Base-by-base conservation (phyloP, 2,329 filamentous ascomycete species). In the Sordariomycetes sp. region DNA sequence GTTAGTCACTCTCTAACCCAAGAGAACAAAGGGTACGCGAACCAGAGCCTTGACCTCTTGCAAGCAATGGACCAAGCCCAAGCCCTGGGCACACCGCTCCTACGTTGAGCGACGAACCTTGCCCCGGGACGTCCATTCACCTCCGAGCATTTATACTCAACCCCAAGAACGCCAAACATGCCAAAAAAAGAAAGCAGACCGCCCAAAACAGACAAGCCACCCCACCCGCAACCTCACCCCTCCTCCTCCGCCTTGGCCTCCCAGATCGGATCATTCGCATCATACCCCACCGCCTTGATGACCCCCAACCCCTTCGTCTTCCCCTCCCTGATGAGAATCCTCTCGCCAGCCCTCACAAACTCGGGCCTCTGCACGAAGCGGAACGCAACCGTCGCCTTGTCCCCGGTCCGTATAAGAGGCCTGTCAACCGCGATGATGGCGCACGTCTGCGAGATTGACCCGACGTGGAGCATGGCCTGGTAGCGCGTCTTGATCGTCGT, bases 401-500 rank as follows among this genome's bases (percentile, higher is more conserved):
- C 94, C 10, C 94, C 94, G 0, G 92, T 96, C 8, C 94, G 84
- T 62, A 99, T 96, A 65, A 91, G 94, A 28, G 88, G 87, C n/a
- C 92, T 85, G 68, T 99, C 94, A 62, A 99, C 94, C 66, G 96
- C 94, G 65, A 99, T 95, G 67, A 99, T 96, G 12, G 90, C 85
- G 67, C 94, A 99, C 0, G 94, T 99, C 72, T 99, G 94, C 48
- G 87, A 90, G 51, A 99, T 88, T 0, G 94, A 89, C 0, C 94
- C 94, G 4, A 99, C 91, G 65, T 99, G 94, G 24, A 99, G 79
- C 91, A 97, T 99, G 0, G 94, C 94, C 74, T 99, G 94, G 63
- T 99, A 99, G 65, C 90, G 92, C 0, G 85, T 90, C 70, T 95
- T 94, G 70, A 99, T 99, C 51, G 94, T 99, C 0, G 94, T 99